Evolutionary conservation across 148 eudicot species (phyloP), one percentile per base, ranked within the genome.

Genomic region (Agrostemma githago): DNA sequence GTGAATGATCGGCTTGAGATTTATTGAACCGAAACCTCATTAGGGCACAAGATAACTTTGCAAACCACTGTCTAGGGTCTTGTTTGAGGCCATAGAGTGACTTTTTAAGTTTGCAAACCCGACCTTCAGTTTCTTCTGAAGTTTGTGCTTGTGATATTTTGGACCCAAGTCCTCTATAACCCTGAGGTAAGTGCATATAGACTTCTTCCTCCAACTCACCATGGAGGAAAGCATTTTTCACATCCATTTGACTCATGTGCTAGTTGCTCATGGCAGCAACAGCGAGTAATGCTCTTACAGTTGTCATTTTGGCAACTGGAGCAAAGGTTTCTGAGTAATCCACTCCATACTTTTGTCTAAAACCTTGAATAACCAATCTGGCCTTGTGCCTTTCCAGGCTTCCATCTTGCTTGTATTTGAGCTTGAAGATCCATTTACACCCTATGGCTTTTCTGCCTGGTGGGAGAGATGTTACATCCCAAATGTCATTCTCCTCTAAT

Each of bases 311-410:
- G 5, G 46, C 46, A 5, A 66, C 51, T 20, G 7, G n/a, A 40
- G 71, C 62, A 72, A 65, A 78, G 44, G 60, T 66, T 16, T 72
- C n/a, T n/a, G 12, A 16, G 38, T 53, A 71, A 8, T 71, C 62
- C 16, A 71, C 14, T 4, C 73, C 46, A 26, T 54, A 20, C 16
- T 54, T 54, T 43, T 68, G 57, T 4, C 57, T 46, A 4, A 8
- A 14, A 6, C 57, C 54, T 11, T 41, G 72, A 0, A 34, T n/a
- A 0, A 46, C 56, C 6, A 20, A 37, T 19, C 57, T 44, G 1
- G 21, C 53, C 6, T 71, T 71, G 6, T 56, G 19, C 7, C 62
- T 54, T 3, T 71, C 26, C 4, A 71, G 2, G 9, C 20, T 26
- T 3, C 63, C 73, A 71, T 71, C 62, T 0, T 43, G 38, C 0